Evolutionary conservation across 139 green algal species (phyloP), one percentile per base, ranked within the genome.

Genomic region (Chlamydomonas applanata): DNA sequence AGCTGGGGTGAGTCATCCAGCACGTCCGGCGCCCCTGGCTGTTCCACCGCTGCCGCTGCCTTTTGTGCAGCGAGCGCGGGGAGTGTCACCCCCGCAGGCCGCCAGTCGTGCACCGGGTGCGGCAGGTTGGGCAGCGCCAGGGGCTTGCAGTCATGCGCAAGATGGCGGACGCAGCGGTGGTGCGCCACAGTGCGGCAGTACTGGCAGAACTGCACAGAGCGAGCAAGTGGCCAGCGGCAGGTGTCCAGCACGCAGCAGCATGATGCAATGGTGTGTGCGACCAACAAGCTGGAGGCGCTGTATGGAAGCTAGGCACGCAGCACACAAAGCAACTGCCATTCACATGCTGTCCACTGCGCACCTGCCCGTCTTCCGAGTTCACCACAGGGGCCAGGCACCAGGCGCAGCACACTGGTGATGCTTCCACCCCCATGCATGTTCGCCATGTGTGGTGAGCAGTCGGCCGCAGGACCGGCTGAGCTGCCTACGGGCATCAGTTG

Each of bases 171-270:
- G 57, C 90, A 94, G 29, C 73, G 30, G 36, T 84, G 77, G 69
- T 94, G 90, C n/a, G 71, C 82, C 36, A 87, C 79, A 3, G 86
- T 49, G 2, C 88, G 86, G 71, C 90, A 94, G 4, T 86, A 71
- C 45, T 82, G 73, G 56, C 89, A 94, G 72, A 72, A 79, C 56
- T 85, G 60, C 20, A 56, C n/a, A 4, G n/a, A n/a, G n/a, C n/a
- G n/a, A n/a, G n/a, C n/a, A n/a, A n/a, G n/a, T n/a, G n/a, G n/a
- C n/a, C n/a, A n/a, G n/a, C n/a, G n/a, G n/a, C n/a, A n/a, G n/a
- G n/a, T n/a, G 5, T 63, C 5, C 54, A 63, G 54, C 54, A 32
- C 17, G 17, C 16, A 63, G 54, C 22, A 22, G 19, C 5, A 32
- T 22, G 29, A 63, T 22, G 25, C 14, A 17, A 17, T 17, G 5